These are phyloP conservation scores for Iodosphaeria phyllophila DNA, from an alignment of 2,329 filamentous ascomycete genomes.

Conservation along the genomic window DNA sequence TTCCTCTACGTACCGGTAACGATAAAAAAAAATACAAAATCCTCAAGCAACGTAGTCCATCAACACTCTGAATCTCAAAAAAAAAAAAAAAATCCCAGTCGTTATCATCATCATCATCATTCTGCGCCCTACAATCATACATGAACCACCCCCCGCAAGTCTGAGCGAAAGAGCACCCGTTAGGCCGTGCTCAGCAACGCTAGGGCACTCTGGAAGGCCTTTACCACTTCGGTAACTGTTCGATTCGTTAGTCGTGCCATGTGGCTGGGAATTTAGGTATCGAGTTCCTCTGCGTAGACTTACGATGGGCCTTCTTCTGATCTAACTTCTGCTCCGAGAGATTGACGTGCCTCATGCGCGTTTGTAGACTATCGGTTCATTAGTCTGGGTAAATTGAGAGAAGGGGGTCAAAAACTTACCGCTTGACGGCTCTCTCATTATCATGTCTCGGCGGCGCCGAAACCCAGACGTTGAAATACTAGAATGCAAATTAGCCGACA, in stretches of 20 bases:
- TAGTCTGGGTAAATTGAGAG: slow-evolving; percentile 4
- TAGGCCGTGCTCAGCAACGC: slow-evolving; percentile 37
- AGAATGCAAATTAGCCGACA: slow-evolving; percentile 3
- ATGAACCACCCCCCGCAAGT: too few relatives aligned
- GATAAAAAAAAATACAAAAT: too few relatives aligned
- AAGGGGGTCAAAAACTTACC: slow-evolving; percentile 24
- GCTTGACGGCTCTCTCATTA: slow-evolving; percentile 57
- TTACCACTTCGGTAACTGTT: slow-evolving; percentile 38
- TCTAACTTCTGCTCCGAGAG: slow-evolving; percentile 53
- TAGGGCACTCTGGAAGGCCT: slow-evolving; percentile 42
- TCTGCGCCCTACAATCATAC: too few relatives aligned
- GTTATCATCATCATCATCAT: too few relatives aligned
- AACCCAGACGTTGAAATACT: slow-evolving; percentile 74
- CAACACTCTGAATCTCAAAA: too few relatives aligned
- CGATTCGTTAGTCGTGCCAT: too few relatives aligned
- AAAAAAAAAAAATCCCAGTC: too few relatives aligned
- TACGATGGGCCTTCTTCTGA: slow-evolving; percentile 66
- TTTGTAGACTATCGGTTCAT: slow-evolving; percentile 42
- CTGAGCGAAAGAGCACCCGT: too few relatives aligned
- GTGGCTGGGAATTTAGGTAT: slow-evolving; percentile 5
- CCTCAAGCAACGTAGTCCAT: too few relatives aligned
- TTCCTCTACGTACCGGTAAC: too few relatives aligned
- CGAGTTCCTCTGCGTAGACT: slow-evolving; percentile 16
- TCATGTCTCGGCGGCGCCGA: slow-evolving; percentile 54
- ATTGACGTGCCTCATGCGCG: slow-evolving; percentile 58